Evolutionary conservation across 257 asterid species (phyloP), one percentile per base, ranked within the genome.

Genomic region (Nicotiana tabacum): DNA sequence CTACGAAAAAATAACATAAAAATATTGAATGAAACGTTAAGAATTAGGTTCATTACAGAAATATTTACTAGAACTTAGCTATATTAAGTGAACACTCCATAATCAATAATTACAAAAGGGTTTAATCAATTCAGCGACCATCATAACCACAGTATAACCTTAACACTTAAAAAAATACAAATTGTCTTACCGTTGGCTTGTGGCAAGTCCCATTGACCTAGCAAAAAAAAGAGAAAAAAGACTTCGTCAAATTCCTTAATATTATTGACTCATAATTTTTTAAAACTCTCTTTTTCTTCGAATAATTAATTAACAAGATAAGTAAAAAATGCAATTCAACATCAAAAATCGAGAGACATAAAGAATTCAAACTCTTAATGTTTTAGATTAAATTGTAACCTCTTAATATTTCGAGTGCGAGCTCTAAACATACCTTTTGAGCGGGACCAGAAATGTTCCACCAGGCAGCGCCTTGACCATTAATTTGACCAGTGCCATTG

Each of bases 401-500:
- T 55, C n/a, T 55, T 55, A 43, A 43, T 43, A 43, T 43, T 43
- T 43, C 0, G 2, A 43, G 48, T 8, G 48, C 3, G 11, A 43
- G 48, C 11, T 43, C 11, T 43, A 8, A 43, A 43, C 11, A 7
- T 7, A 43, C 60, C 60, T 55, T 13, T 0, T 55, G 60, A 15
- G 6, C 0, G 2, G 8, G 0, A 55, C 17, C 18, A 12, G 18
- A 4, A 16, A 55, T 55, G n/a, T 15, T 55, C 91, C 92, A 89
- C 93, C 90, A 89, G 10, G 91, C 39, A 2, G 66, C 77, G 39
- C 93, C 95, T 29, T 51, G 83, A 6, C 93, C 95, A 65, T 91
- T 85, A 62, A 91, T 82, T 77, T 60, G 77, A 48, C 90, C 87
- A 10, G 82, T 77, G 6, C 94, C 94, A 0, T 11, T 66, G 18